Percentiles rank a stretch among this genome's conserved stretches.
Evolutionary conservation across 1,139 yeast species (phyloP).

Genomic region (Tardiomyces depauwii): DNA sequence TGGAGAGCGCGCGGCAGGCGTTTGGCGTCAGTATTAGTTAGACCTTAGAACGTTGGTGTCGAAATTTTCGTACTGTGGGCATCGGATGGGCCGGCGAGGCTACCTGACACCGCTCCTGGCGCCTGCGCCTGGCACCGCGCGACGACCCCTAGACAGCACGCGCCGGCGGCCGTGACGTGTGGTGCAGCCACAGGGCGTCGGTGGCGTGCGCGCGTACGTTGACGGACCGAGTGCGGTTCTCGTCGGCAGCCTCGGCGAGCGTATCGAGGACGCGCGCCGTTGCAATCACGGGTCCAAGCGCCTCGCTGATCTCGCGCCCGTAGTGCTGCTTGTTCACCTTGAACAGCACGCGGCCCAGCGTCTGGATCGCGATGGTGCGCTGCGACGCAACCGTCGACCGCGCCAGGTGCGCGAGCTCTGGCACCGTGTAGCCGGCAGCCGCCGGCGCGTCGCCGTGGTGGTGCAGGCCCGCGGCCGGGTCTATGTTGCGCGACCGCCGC

Average conservation of each 20-base stretch:
- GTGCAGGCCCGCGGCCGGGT: conserved; percentile 64
- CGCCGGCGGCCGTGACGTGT: background rate
- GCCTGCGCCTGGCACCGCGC: no score
- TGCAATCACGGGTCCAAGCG: conserved; percentile 67
- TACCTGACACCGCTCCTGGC: no score
- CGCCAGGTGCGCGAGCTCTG: conserved; percentile 69
- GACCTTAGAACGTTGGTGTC: no score
- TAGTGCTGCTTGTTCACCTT: conserved; percentile 54
- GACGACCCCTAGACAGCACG: background rate
- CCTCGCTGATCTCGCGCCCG: conserved; percentile 42
- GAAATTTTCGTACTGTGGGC: no score
- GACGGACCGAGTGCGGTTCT: conserved; percentile 48
- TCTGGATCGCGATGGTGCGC: conserved; percentile 74
- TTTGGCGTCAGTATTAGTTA: no score
- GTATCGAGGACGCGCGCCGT: conserved; percentile 59
- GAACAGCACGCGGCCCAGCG: conserved; percentile 76
- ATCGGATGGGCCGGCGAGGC: no score
- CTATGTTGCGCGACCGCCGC: conserved; percentile 31
- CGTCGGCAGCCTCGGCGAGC: conserved; percentile 65
- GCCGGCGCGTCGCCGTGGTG: conserved; percentile 87
- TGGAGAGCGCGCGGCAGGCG: no score
- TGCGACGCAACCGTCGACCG: conserved; percentile 79
- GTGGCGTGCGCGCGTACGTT: conserved; percentile 79
- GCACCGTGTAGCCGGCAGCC: conserved; percentile 83
- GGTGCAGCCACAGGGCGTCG: conserved; percentile 75